Evolutionary conservation across 768 basidiomycete species (phyloP).

Genomic region (Phaffia australis): DNA sequence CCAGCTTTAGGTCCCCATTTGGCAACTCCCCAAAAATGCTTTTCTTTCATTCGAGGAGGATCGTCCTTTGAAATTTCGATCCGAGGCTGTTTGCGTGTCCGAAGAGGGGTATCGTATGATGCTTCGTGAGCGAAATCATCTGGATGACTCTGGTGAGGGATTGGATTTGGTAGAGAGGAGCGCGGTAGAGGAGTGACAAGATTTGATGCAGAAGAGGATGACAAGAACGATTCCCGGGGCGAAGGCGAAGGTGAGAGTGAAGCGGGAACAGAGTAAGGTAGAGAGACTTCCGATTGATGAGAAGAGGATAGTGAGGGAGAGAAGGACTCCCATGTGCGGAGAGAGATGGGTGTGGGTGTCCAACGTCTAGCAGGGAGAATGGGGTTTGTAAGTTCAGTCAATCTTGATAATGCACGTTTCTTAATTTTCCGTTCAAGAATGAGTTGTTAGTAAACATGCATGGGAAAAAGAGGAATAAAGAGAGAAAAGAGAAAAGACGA

Average conservation of each 20-base stretch:
- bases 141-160: not conserved
- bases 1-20: no score
- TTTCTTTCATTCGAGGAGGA: conserved; percentile 12
- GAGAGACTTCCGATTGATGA: no score
- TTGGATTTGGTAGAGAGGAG: not conserved
- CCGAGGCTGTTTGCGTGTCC: not conserved
- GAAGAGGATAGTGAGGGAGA: not conserved
- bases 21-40: conserved; percentile 17
- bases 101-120: not conserved
- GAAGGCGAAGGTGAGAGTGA: not conserved
- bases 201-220: not conserved
- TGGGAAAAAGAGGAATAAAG: not conserved
- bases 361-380: not conserved
- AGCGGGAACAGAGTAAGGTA: not conserved
- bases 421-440: not conserved
- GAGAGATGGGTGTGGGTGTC: not conserved
- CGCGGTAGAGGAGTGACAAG: not conserved
- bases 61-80: not conserved
- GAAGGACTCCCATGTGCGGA: conserved; percentile 20
- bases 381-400: conserved; percentile 17
- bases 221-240: not conserved
- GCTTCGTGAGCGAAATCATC: conserved; percentile 11
- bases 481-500: not conserved
- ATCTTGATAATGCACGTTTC: conserved; percentile 24
- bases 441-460: not conserved